Evolutionary conservation across 192 early-diverging fungal species (phyloP).

Genomic region (Umbelopsis sp.): DNA sequence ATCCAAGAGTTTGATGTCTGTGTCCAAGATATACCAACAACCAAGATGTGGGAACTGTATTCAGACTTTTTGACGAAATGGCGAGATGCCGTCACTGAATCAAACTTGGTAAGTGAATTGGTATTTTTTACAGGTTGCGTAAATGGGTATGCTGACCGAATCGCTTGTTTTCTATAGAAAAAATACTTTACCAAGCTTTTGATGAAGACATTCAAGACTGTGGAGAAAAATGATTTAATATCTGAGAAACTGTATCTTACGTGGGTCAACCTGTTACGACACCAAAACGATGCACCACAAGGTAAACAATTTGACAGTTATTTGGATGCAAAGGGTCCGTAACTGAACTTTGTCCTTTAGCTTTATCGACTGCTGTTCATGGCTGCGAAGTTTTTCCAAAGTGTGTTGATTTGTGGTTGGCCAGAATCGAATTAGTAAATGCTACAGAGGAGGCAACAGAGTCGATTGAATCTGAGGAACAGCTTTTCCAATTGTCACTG

Average conservation of each 20-base stretch:
- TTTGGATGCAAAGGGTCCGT: no score
- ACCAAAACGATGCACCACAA: conserved; percentile 5
- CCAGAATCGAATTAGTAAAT: conserved; percentile 34
- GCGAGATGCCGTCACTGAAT: conserved; percentile 46
- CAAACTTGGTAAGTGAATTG: conserved; percentile 52
- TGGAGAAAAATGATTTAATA: conserved; percentile 42
- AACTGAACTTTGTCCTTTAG: not conserved
- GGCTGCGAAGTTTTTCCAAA: conserved; percentile 43
- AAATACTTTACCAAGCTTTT: conserved; percentile 65
- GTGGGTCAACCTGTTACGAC: conserved; percentile 47
- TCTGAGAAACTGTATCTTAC: conserved; percentile 57
- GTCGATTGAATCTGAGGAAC: not conserved
- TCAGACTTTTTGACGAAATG: conserved; percentile 61
- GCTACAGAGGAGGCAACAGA: conserved; percentile 11
- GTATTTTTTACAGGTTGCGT: not conserved
- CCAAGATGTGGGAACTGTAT: conserved; percentile 67
- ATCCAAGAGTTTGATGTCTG: conserved; percentile 57
- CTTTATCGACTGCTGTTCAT: conserved; percentile 36
- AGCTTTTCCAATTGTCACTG: conserved; percentile 33
- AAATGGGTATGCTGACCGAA: conserved; percentile 23
- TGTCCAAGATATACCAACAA: conserved; percentile 38
- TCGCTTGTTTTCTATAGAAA: conserved; percentile 42
- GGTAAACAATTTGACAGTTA: not conserved
- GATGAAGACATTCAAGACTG: conserved; percentile 50
- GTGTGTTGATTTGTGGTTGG: conserved; percentile 46